A percentile compares a stretch with the other conserved stretches of the same genome.
These are phyloP conservation scores for Obba rivulosa DNA, from an alignment of 768 basidiomycete species.

Conservation along the genomic window DNA sequence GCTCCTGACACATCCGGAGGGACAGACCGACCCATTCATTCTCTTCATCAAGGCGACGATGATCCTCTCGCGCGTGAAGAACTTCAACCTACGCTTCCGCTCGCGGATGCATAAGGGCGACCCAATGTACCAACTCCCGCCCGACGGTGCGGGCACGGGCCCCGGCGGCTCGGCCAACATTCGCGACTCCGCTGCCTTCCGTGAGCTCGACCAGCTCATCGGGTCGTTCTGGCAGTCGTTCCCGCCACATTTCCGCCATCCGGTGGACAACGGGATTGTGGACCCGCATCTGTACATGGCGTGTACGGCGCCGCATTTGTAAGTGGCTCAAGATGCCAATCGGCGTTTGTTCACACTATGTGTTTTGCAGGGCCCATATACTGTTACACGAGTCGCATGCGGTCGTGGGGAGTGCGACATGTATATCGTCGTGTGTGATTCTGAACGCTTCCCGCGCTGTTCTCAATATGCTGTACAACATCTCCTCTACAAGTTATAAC, in stretches of 20 bases:
- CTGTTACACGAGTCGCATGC: conserved; percentile 77
- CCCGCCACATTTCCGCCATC: conserved; percentile 49
- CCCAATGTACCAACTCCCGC: conserved; percentile 14
- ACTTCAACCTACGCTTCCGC: conserved; percentile 64
- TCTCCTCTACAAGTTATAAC: conserved; percentile 70
- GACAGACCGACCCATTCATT: conserved; percentile 65
- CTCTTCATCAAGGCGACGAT: conserved; percentile 67
- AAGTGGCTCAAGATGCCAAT: neutral
- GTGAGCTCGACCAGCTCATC: conserved; percentile 55
- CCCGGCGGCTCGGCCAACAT: conserved; percentile 38
- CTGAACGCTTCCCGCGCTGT: conserved; percentile 61
- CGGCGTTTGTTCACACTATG: conserved; percentile 24
- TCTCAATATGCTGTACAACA: conserved; percentile 58
- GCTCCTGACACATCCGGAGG: conserved; percentile 54
- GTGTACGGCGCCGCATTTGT: conserved; percentile 17
- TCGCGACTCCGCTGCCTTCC: conserved; percentile 56
- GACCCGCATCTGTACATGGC: conserved; percentile 53
- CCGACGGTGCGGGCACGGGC: neutral
- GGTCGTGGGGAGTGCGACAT: conserved; percentile 48
- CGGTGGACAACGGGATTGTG: conserved; percentile 44
- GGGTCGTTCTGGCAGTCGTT: conserved; percentile 54
- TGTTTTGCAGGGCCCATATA: conserved; percentile 49
- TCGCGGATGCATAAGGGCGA: conserved; percentile 58
- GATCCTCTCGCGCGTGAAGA: conserved; percentile 55
- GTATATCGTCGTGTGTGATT: conserved; percentile 65